These are phyloP conservation scores for Aspergillus pseudoviridinutans DNA, from an alignment of 2,329 filamentous ascomycete genomes.

Conservation along the genomic window DNA sequence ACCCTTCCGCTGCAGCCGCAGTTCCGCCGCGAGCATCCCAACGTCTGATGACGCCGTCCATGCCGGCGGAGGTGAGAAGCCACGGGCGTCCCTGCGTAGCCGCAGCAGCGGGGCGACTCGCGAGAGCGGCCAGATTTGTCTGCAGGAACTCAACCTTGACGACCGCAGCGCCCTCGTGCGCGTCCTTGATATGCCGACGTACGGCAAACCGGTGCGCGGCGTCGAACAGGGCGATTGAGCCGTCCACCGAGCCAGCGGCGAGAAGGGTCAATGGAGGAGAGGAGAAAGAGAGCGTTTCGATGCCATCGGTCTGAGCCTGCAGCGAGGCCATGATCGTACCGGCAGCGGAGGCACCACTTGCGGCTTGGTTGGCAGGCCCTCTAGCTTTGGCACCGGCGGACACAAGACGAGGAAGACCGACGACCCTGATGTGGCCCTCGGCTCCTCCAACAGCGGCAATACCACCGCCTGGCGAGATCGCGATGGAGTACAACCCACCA, in stretches of 20 bases:
- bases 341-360: conserved; percentile 43
- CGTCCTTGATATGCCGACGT: conserved; percentile 74
- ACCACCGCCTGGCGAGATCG: conserved; percentile 72
- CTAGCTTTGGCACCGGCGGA: conserved; percentile 46
- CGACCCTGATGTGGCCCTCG: conserved; percentile 76
- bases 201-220: conserved; percentile 80
- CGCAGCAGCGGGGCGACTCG: conserved; percentile 23
- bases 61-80: conserved; percentile 80
- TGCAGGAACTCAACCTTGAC: conserved; percentile 86
- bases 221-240: conserved; percentile 79
- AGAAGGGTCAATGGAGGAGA: conserved; percentile 58
- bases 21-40: conserved; percentile 78
- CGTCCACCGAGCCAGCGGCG: conserved; percentile 62
- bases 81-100: conserved; percentile 49
- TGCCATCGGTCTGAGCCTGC: conserved; percentile 71
- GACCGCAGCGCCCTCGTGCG: conserved; percentile 83
- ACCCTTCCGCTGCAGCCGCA: conserved; percentile 61
- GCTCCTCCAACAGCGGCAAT: conserved; percentile 86
- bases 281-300: conserved; percentile 70
- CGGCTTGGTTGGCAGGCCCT: conserved; percentile 32
- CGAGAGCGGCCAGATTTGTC: conserved; percentile 37
- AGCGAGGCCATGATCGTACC: conserved; percentile 78
- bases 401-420: conserved; percentile 69
- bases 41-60: conserved; percentile 84
- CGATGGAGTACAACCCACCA: conserved; percentile 84